Percentiles rank a stretch among this genome's conserved stretches.
Evolutionary conservation across 1,139 yeast genomes (phyloP).

Genomic region (Torulaspora pretoriensis): DNA sequence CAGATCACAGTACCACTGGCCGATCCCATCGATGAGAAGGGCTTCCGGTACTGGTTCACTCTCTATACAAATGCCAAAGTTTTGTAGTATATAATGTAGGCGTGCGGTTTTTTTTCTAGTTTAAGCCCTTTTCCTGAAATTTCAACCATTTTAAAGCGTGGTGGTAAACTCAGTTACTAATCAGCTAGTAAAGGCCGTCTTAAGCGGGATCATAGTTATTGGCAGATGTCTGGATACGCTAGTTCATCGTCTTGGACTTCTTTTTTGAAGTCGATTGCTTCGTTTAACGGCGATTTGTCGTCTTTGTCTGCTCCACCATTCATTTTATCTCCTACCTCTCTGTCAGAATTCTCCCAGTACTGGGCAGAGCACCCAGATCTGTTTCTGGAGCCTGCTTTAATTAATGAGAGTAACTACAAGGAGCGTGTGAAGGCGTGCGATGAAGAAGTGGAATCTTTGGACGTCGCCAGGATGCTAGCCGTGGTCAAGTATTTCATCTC

Average conservation of each 20-base stretch:
- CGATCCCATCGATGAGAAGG: conserved; percentile 18
- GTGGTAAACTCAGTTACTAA: conserved; percentile 1
- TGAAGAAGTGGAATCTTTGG: conserved; percentile 37
- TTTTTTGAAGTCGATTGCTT: conserved; percentile 84
- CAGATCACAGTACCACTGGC: conserved; percentile 15
- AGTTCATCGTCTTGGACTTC: conserved; percentile 59
- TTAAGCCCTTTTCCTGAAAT: background rate
- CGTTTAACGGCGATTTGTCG: conserved; percentile 91
- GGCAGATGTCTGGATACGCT: conserved; percentile 34
- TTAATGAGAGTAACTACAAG: conserved; percentile 37
- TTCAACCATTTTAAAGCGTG: conserved; percentile 2
- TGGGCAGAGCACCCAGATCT: conserved; percentile 91
- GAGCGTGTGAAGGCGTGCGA: conserved; percentile 29
- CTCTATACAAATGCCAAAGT: conserved; percentile 18
- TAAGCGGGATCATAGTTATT: background rate
- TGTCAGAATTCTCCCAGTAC: conserved; percentile 86
- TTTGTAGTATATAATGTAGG: background rate
- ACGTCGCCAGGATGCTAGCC: conserved; percentile 54
- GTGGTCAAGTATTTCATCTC: conserved; percentile 90
- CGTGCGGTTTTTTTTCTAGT: conserved; percentile 2
- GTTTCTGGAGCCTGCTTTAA: conserved; percentile 62
- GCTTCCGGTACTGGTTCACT: conserved; percentile 26
- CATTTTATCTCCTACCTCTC: conserved; percentile 83
- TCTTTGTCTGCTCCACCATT: conserved; percentile 98
- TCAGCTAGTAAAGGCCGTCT: conserved; percentile 1